These are phyloP conservation scores for Saccharum officinarum DNA, from an alignment of 176 grass and related monocot species.

Conservation along the genomic window DNA sequence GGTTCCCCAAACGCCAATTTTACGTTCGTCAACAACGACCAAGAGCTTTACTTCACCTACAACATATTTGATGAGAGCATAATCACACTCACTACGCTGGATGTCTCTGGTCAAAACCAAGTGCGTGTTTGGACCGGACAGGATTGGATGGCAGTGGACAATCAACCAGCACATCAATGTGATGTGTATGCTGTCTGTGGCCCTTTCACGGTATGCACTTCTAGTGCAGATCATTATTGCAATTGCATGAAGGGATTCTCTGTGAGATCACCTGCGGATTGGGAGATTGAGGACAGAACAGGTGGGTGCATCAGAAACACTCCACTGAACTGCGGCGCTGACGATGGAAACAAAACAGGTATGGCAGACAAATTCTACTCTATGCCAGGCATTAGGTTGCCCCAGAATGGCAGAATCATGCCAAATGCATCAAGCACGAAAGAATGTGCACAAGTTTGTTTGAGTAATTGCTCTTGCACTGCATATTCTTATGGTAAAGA, in stretches of 20 bases:
- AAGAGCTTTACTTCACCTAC: slow-evolving; percentile 28
- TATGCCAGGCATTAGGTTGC: slow-evolving; percentile 10
- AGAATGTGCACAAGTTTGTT: slow-evolving; percentile 16
- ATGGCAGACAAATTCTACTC: slow-evolving; percentile 33
- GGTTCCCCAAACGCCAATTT: not conserved
- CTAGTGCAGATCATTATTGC: too few relatives aligned
- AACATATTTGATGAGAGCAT: not conserved
- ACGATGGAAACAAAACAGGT: slow-evolving; percentile 1
- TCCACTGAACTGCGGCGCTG: slow-evolving; percentile 23
- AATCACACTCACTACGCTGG: not conserved
- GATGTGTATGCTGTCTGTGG: too few relatives aligned
- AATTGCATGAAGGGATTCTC: slow-evolving; percentile 54
- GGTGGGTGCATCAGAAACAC: slow-evolving; percentile 46
- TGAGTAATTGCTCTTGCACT: slow-evolving; percentile 54
- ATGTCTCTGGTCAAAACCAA: slow-evolving; percentile 25
- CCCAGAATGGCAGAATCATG: not conserved
- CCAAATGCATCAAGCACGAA: not conserved
- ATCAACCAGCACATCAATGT: not conserved
- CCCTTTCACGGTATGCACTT: too few relatives aligned
- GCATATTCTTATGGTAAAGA: slow-evolving; percentile 40
- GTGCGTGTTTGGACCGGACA: not conserved
- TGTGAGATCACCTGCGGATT: slow-evolving; percentile 2
- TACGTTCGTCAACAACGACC: slow-evolving; percentile 12
- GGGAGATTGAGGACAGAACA: slow-evolving; percentile 35
- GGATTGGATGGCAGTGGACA: slow-evolving; percentile 23